These are phyloP conservation scores for Trapa bicornis DNA, from an alignment of 345 rosid genomes.

Conservation along the genomic window DNA sequence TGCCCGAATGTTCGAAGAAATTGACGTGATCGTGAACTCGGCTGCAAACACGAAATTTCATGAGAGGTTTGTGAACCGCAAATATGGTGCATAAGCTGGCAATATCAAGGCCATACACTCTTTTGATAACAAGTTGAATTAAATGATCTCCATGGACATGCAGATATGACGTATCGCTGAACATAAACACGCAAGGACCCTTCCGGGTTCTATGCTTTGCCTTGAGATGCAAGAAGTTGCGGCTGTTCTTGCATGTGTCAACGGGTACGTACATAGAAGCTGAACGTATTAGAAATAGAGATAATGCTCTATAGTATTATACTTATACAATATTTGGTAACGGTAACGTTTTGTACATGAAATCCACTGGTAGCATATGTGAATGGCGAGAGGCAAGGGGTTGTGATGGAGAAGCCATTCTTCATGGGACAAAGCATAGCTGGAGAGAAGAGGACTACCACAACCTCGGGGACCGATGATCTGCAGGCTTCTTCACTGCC, in stretches of 20 bases:
- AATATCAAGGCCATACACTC: no score
- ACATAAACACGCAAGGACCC: constrained; percentile 11
- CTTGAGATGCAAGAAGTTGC: constrained; percentile 17
- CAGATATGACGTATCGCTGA: constrained; percentile 18
- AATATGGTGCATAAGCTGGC: no score
- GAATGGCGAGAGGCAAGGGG: constrained; percentile 6
- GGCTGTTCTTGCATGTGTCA: constrained; percentile 21
- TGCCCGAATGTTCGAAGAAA: constrained; percentile 6
- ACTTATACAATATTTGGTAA: no score
- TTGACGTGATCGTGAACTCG: constrained; percentile 14
- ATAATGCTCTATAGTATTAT: no score
- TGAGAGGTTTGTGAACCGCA: constrained; percentile 3
- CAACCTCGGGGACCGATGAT: not conserved
- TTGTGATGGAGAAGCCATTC: constrained; percentile 7
- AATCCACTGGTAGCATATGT: constrained; percentile 1
- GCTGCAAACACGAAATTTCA: constrained; percentile 10
- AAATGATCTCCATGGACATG: not conserved
- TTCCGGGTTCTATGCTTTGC: constrained; percentile 10
- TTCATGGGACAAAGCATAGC: constrained; percentile 1
- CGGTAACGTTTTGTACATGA: no score
- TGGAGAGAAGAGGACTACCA: not conserved
- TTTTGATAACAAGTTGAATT: no score
- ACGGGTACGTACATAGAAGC: constrained; percentile 6
- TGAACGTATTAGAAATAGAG: no score
- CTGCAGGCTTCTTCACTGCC: not conserved